These are phyloP conservation scores for Aspergillus bridgeri DNA, from an alignment of 495 filamentous ascomycete species.

Conservation along the genomic window DNA sequence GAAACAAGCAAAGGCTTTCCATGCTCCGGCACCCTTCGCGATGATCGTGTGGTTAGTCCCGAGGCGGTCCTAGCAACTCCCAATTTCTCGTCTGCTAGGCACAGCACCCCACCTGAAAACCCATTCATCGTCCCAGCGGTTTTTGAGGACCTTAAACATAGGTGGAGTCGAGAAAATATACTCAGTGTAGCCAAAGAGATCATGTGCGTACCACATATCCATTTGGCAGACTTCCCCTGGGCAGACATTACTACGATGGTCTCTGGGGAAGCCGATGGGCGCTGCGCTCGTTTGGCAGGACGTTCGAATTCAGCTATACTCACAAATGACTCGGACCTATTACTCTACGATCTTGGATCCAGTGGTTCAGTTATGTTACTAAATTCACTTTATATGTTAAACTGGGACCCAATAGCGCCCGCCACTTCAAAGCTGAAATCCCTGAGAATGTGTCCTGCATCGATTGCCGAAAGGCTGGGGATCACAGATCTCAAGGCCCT, in stretches of 20 bases:
- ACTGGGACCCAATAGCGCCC: constrained; percentile 16
- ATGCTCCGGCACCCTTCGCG: neutral
- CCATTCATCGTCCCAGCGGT: constrained; percentile 67
- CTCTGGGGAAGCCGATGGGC: constrained; percentile 67
- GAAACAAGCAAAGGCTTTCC: constrained; percentile 9
- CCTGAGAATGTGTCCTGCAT: constrained; percentile 29
- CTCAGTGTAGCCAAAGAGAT: constrained; percentile 7
- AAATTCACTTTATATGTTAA: constrained; percentile 37
- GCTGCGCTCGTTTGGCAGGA: constrained; percentile 58
- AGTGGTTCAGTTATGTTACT: constrained; percentile 58
- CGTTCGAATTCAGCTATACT: constrained; percentile 51
- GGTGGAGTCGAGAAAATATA: constrained; percentile 33
- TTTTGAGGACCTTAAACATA: constrained; percentile 54
- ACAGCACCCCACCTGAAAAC: constrained; percentile 46
- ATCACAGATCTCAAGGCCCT: constrained; percentile 30
- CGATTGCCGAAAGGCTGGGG: constrained; percentile 38
- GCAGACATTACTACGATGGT: constrained; percentile 51
- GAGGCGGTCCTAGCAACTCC: constrained; percentile 27
- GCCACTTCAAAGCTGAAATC: constrained; percentile 29
- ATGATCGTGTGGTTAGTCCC: constrained; percentile 10
- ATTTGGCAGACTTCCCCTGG: constrained; percentile 38
- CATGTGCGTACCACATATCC: constrained; percentile 2
- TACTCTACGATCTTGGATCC: constrained; percentile 61
- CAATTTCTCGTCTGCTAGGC: constrained; percentile 22
- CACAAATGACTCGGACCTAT: constrained; percentile 72